Base-by-base conservation (phyloP, 345 rosid species). In the Camelina sativa region DNA sequence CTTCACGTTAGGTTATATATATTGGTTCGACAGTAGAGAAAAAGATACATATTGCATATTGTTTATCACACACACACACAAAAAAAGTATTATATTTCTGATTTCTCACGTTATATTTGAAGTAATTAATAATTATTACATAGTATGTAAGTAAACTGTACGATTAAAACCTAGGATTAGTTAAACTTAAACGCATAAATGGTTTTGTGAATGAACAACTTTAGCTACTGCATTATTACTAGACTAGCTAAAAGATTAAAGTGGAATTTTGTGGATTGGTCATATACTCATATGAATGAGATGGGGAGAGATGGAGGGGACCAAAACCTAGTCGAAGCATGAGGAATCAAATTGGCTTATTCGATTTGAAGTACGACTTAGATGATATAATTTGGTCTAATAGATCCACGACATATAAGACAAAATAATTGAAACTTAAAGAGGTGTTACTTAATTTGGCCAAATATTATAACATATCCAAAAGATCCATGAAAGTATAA, bases 401-500 rank as follows among this genome's bases (percentile, higher is more conserved):
- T 57, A 58, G 58, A 57, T 58, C 47, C 37, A 50, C 8, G 62
- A 57, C 73, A 57, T 55, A 41, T 11, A 23, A 75, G 59, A 67
- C 68, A 75, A 41, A 60, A 59, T 75, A 40, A 75, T 67, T 67
- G 79, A 67, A 60, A 67, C 73, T 40, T 75, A 67, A 67, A 67
- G 68, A 41, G 5, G 53, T 34, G 23, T 75, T 75, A 60, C 79
- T 41, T 40, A 40, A 67, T 67, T 60, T 67, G 48, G 68, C 60
- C 54, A 19, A 59, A 43, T 60, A 67, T 20, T 75, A 60, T 75
- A 60, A 30, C 54, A 51, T 75, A 75, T 75, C 62, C 46, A 15
- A 48, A 25, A 13, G 12, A 11, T 23, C 59, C 25, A 19, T 60
- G 62, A 51, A 40, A 41, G 20, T 51, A 51, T 51, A 60, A 9